These are phyloP conservation scores for Pichia manshurica DNA, from an alignment of 805 yeast genomes.

Conservation along the genomic window DNA sequence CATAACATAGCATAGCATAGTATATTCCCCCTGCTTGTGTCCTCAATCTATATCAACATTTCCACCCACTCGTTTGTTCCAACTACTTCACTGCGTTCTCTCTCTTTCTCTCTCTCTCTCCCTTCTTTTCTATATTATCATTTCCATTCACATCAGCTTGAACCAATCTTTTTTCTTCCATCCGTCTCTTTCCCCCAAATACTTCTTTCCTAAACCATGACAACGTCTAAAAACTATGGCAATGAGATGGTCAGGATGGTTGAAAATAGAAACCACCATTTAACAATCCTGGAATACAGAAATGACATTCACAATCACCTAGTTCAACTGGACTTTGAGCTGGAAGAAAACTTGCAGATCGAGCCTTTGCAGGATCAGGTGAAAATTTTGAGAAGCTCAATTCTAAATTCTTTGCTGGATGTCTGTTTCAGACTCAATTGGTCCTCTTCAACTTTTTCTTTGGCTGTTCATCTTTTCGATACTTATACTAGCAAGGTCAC, in stretches of 20 bases:
- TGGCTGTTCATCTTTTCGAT: slow-evolving; percentile 35
- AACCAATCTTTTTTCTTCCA: too few species aligned
- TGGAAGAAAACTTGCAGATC: slow-evolving; percentile 29
- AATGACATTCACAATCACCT: slow-evolving; percentile 25
- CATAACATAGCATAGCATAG: too few species aligned
- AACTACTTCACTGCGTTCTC: too few species aligned
- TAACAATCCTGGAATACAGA: slow-evolving; percentile 25
- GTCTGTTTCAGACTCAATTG: slow-evolving; percentile 27
- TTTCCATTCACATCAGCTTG: too few species aligned
- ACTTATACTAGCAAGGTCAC: slow-evolving; percentile 32
- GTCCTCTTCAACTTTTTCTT: slow-evolving; percentile 32
- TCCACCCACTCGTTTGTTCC: too few species aligned
- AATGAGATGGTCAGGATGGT: slow-evolving; percentile 15
- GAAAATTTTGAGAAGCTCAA: slow-evolving; percentile 17
- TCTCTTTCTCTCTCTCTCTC: too few species aligned
- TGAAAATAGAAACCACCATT: slow-evolving; percentile 27
- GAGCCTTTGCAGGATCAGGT: slow-evolving; percentile 19
- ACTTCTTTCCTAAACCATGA: too few species aligned
- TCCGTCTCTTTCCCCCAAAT: too few species aligned
- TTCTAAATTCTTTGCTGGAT: slow-evolving; percentile 30
- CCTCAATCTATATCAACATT: too few species aligned
- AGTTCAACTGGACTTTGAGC: slow-evolving; percentile 22
- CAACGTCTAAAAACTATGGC: slow-evolving; percentile 2
- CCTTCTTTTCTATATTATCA: not conserved
- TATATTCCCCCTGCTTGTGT: too few species aligned